Conservation (phyloP, 768 basidiomycete genomes). For the Hygrocybe coccinea region DNA sequence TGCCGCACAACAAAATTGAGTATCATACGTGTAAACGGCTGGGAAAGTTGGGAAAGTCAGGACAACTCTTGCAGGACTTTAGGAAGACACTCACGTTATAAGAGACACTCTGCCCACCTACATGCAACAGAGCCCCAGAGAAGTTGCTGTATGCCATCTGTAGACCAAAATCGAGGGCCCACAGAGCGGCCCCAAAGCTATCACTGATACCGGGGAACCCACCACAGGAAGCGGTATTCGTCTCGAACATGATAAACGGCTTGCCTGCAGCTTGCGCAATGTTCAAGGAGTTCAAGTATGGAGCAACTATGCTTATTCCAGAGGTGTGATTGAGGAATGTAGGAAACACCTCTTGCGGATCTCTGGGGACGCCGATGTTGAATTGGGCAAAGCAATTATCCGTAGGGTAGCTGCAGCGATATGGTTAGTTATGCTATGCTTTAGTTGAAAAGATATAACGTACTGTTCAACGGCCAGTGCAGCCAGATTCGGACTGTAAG, state of each 20-base stretch:
- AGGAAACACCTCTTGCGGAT: slow-evolving; percentile 49
- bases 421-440: slow-evolving; percentile 33
- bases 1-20: too few species aligned
- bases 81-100: slow-evolving; percentile 50
- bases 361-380: slow-evolving; percentile 35
- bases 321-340: slow-evolving; percentile 61
- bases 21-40: background rate
- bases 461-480: slow-evolving; percentile 58
- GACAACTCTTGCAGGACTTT: background rate
- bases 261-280: slow-evolving; percentile 41
- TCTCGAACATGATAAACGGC: slow-evolving; percentile 63
- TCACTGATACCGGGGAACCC: slow-evolving; percentile 62
- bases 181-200: slow-evolving; percentile 58
- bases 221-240: slow-evolving; percentile 65
- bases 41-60: background rate
- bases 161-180: slow-evolving; percentile 58
- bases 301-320: slow-evolving; percentile 42
- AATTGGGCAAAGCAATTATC: slow-evolving; percentile 59
- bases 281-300: slow-evolving; percentile 48
- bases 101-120: slow-evolving; percentile 59
- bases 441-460: slow-evolving; percentile 5
- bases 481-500: slow-evolving; percentile 37
- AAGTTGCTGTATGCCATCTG: slow-evolving; percentile 55
- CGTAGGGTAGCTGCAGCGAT: slow-evolving; percentile 38
- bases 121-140: slow-evolving; percentile 46